Conservation (phyloP, 306 rosid genomes). For the Sesbania bispinosa region DNA sequence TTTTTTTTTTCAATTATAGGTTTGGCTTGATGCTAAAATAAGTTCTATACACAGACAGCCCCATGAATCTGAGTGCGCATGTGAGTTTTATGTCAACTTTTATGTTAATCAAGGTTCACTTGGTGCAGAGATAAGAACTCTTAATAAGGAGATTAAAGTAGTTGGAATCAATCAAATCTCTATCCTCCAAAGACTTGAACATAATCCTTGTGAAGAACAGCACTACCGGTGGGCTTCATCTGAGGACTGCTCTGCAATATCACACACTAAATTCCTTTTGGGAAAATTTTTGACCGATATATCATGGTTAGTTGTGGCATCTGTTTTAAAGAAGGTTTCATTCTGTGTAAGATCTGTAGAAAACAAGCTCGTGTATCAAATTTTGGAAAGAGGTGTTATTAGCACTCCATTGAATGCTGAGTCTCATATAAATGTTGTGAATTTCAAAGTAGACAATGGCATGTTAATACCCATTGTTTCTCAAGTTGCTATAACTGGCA, state of each 20-base stretch:
- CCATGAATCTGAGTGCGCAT: slow-evolving; percentile 60
- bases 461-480: slow-evolving; percentile 38
- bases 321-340: slow-evolving; percentile 46
- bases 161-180: slow-evolving; percentile 56
- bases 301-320: slow-evolving; percentile 66
- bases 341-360: slow-evolving; percentile 58
- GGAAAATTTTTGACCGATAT: slow-evolving; percentile 63
- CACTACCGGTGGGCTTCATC: slow-evolving; percentile 64
- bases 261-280: slow-evolving; percentile 52
- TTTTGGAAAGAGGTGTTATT: slow-evolving; percentile 37
- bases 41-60: slow-evolving; percentile 72
- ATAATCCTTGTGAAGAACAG: slow-evolving; percentile 37
- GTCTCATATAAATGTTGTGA: slow-evolving; percentile 42
- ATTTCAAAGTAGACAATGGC: slow-evolving; percentile 48
- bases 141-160: slow-evolving; percentile 38
- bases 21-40: slow-evolving; percentile 72
- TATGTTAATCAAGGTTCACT: slow-evolving; percentile 71
- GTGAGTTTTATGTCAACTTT: slow-evolving; percentile 66
- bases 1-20: slow-evolving; percentile 30
- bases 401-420: slow-evolving; percentile 16
- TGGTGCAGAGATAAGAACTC: slow-evolving; percentile 58
- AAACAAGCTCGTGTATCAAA: slow-evolving; percentile 62
- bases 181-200: slow-evolving; percentile 66
- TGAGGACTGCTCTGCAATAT: slow-evolving; percentile 51
- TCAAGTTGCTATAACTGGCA: slow-evolving; percentile 29